Evolutionary conservation across 2,329 filamentous ascomycete genomes (phyloP), one percentile per base, ranked within the genome.

Genomic region (Colletotrichum spinosum): DNA sequence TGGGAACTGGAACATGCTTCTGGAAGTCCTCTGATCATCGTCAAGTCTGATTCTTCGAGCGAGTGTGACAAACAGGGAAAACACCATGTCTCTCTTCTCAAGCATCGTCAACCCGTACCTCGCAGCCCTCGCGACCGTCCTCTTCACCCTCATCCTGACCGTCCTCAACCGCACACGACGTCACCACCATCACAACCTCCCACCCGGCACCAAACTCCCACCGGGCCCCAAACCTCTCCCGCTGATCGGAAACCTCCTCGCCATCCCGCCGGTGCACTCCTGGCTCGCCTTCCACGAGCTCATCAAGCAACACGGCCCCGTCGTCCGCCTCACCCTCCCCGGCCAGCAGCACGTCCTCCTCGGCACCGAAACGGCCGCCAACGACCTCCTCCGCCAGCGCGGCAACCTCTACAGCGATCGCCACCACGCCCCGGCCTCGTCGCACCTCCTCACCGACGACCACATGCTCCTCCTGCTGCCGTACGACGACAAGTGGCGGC

Each of bases 241-340:
- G 13, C 25, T 70, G 25, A 42, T 79, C 37, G 77, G 78, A 15
- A 78, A 79, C 53, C 68, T 79, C 13, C 69, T 70, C 4, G 71
- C 77, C 38, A 73, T 79, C 9, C 77, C 76, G 8, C 69, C 71
- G 8, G 64, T 69, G 17, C 73, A 80, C 68, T 76, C 73, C 33
- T 82, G 80, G 80, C 67, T 80, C 13, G 76, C 79, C 56, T 81
- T 81, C 71, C 70, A 75, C 12, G 70, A 74, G 34, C 79, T 77
- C 74, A 70, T 72, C 33, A 69, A 77, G 13, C 63, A 72, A 55
- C 74, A 77, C 58, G 75, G 82, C 2, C 73, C 78, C 6, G 76
- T 86, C 37, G 83, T 78, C 67, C 76, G 77, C 9, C 70, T 84
- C 38, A 76, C 77, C 45, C 77, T 85, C 55, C 79, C 78, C 6